A percentile compares a stretch with the other conserved stretches of the same genome.
Conservation (phyloP, 441 rosid genomes). For the Manihot esculenta region DNA sequence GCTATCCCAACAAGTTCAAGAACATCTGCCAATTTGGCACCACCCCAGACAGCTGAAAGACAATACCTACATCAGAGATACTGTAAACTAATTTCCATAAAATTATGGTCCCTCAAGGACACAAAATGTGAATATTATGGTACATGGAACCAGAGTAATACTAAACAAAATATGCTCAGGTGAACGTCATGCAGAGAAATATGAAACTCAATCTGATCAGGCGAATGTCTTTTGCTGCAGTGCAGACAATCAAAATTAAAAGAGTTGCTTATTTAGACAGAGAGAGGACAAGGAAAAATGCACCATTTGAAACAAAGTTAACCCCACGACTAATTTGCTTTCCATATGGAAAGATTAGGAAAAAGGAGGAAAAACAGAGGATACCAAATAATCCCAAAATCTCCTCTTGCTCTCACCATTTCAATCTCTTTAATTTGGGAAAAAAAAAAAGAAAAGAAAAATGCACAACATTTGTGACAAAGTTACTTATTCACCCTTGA, state of each 20-base stretch:
- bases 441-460: not conserved
- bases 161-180: not conserved
- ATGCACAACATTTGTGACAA: not conserved
- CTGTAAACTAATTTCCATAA: not conserved
- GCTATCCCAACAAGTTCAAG: too few relatives aligned
- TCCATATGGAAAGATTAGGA: too few relatives aligned
- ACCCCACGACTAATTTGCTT: too few relatives aligned
- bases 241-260: not conserved
- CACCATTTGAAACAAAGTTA: too few relatives aligned
- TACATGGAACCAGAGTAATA: not conserved
- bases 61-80: not conserved
- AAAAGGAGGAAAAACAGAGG: not conserved
- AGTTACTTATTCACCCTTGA: not conserved
- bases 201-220: too few relatives aligned
- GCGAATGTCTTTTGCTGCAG: not conserved
- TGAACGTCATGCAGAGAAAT: too few relatives aligned
- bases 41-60: too few relatives aligned
- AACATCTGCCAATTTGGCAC: too few relatives aligned
- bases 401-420: not conserved
- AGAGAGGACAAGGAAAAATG: not conserved
- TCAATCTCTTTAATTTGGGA: not conserved
- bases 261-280: not conserved
- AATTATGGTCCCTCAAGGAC: not conserved
- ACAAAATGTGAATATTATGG: not conserved
- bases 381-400: not conserved